Evolutionary conservation across 2,329 filamentous ascomycete genomes (phyloP), one percentile per base, ranked within the genome.

Genomic region (Tricladium varicosporioides): DNA sequence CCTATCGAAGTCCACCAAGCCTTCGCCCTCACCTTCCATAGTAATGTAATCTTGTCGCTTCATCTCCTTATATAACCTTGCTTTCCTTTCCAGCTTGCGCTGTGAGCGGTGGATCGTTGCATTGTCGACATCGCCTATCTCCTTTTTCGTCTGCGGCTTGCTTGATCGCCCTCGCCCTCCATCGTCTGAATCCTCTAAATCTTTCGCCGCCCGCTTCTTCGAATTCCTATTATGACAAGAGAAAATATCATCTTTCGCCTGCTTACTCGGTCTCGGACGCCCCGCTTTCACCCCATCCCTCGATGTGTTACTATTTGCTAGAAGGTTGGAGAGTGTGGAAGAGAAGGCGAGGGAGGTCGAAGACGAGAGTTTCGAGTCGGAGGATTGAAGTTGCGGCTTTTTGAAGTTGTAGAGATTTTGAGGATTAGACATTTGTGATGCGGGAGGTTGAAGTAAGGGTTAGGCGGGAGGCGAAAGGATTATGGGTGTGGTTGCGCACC

Each of bases 1-100:
- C 59, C 88, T 81, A 73, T 97, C 94, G 72, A 99, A 99, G 75
- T 99, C 93, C 2, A 99, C 88, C 22, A 96, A 81, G 19, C 83
- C 80, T 64, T 86, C 83, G 44, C 83, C 76, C 65, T 83, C 77
- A 69, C 87, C 82, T 63, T 89, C 82, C 1, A 27, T 22, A 0
- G 49, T 49, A 7, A 90, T 77, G 72, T 90, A 86, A 69, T 96
- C 87, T n/a, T 93, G 92, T 33, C 89, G 82, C 73, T 96, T 96
- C 84, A 99, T 87, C 40, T 90, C 89, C 5, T 89, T 86, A 73
- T 99, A 99, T 1, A 94, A 75, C 4, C 89, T 83, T 2, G 90
- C 91, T 73, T 99, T 99, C 75, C 92, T 88, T 69, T 95, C 87
- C 87, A 99, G 90, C 69, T 86, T 89, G 63, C 87, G 83, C 71